These are phyloP conservation scores for Aureobasidium pullulans DNA, from an alignment of 2,329 filamentous ascomycete species.

Conservation along the genomic window DNA sequence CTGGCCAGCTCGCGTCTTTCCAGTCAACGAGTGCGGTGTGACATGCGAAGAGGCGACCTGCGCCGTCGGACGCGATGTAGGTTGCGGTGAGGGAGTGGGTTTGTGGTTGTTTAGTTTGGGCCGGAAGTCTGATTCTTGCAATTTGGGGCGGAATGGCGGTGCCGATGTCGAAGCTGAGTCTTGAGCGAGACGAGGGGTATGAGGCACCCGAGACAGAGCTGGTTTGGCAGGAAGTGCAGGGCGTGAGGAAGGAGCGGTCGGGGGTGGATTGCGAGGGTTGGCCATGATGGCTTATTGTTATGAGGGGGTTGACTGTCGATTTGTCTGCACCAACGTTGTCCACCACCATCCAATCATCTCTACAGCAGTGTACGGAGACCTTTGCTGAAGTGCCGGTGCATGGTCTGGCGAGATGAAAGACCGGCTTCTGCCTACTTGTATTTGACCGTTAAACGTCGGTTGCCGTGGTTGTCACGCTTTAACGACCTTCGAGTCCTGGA, in stretches of 20 bases:
- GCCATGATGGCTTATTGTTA: constrained; percentile 8
- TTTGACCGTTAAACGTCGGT: not conserved
- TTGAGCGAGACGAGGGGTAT: constrained; percentile 50
- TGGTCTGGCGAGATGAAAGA: not conserved
- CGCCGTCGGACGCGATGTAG: not conserved
- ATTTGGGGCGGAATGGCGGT: constrained; percentile 19
- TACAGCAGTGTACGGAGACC: not conserved
- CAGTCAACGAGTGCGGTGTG: constrained; percentile 69
- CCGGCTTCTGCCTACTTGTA: not conserved
- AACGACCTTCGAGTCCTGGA: not conserved
- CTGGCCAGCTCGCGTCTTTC: constrained; percentile 57
- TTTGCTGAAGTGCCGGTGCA: not conserved
- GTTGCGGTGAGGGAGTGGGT: not conserved
- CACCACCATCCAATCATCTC: constrained; percentile 1
- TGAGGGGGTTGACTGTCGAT: not conserved
- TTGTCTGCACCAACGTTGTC: constrained; percentile 13
- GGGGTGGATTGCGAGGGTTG: not conserved
- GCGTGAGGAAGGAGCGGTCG: not conserved
- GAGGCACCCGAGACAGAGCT: constrained; percentile 52
- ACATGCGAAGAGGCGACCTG: constrained; percentile 51
- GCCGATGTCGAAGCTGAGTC: constrained; percentile 16
- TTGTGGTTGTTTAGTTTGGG: not conserved
- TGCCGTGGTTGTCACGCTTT: constrained; percentile 3
- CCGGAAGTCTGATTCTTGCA: constrained; percentile 12
- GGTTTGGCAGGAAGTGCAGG: constrained; percentile 59